Evolutionary conservation across 208 protist genomes (phyloP), one percentile per base, ranked within the genome.

Genomic region (Crithidia expoeki): DNA sequence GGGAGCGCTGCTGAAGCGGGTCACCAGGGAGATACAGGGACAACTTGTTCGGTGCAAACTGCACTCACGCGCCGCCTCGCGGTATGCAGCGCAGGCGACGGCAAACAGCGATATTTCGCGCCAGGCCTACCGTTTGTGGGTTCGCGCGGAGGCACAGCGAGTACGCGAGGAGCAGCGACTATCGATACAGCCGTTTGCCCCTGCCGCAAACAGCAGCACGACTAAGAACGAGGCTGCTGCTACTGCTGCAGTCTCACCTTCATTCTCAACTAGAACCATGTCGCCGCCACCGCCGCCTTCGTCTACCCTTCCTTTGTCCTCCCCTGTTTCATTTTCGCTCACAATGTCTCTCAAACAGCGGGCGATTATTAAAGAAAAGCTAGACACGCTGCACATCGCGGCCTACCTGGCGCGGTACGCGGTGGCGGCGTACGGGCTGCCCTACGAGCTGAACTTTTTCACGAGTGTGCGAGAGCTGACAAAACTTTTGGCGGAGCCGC

Each of bases 371-470:
- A 56, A 66, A 14, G 59, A 53, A 23, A 69, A 67, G 52, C 53
- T 68, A 27, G 56, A 76, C 33, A 68, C 81, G 33, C 32, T 85
- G 53, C 73, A 81, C 34, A 42, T 67, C 12, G 81, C 81, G 19
- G 60, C 77, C 47, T 89, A 93, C 71, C 61, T 80, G 9, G 74
- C 81, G 0, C 90, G 87, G 27, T 95, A 92, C 65, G 90, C 90
- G 2, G 63, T 85, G 16, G 83, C 83, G 5, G 72, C 74, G 40
- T 95, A 95, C 68, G 90, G 85, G 0, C 72, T 93, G 46, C 85
- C 90, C 0, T 95, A 91, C 59, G 90, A 95, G 59, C 73, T 91
- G 25, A 89, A 89, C 50, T 90, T 89, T 71, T 90, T 95, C 52
- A 80, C 80, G 12, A 86, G 71, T 40, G 40, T 85, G 47, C 59